Conservation (phyloP, 2,329 filamentous ascomycete genomes). For the Aspergillus fumigatus region DNA sequence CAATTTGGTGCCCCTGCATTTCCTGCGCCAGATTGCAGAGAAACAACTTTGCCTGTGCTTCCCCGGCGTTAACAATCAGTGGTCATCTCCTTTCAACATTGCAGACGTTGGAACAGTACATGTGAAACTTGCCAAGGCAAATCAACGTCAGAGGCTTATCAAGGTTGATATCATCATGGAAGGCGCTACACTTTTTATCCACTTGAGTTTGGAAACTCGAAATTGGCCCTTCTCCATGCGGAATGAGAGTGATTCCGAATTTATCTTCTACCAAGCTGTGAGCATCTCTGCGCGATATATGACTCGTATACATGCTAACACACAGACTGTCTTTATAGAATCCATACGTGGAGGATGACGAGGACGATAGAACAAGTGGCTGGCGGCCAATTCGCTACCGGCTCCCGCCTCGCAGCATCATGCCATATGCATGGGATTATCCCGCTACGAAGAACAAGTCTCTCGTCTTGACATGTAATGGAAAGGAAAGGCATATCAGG, state of each 20-base stretch:
- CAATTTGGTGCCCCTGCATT: slow-evolving; percentile 82
- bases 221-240: slow-evolving; percentile 99
- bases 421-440: slow-evolving; percentile 99
- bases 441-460: slow-evolving; percentile 96
- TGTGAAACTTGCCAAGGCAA: slow-evolving; percentile 86
- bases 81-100: slow-evolving; percentile 97
- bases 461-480: slow-evolving; percentile 73
- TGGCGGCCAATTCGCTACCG: slow-evolving; percentile 93
- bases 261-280: slow-evolving; percentile 87
- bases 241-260: slow-evolving; percentile 95
- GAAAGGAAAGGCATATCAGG: slow-evolving; percentile 85
- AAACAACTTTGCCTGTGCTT: slow-evolving; percentile 94
- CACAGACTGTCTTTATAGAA: slow-evolving; percentile 42
- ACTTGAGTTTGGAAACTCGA: slow-evolving; percentile 83
- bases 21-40: slow-evolving; percentile 73
- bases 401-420: slow-evolving; percentile 88
- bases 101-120: slow-evolving; percentile 89
- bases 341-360: slow-evolving; percentile 88
- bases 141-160: slow-evolving; percentile 82
- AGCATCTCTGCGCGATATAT: slow-evolving; percentile 1
- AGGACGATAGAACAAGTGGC: slow-evolving; percentile 69
- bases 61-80: slow-evolving; percentile 90
- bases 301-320: background rate
- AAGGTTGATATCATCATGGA: slow-evolving; percentile 89
- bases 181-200: slow-evolving; percentile 86